A percentile compares a stretch with the other conserved stretches of the same genome.
These are phyloP conservation scores for Dioscorea cayenensis DNA, from an alignment of 116 monocot species.

Conservation along the genomic window DNA sequence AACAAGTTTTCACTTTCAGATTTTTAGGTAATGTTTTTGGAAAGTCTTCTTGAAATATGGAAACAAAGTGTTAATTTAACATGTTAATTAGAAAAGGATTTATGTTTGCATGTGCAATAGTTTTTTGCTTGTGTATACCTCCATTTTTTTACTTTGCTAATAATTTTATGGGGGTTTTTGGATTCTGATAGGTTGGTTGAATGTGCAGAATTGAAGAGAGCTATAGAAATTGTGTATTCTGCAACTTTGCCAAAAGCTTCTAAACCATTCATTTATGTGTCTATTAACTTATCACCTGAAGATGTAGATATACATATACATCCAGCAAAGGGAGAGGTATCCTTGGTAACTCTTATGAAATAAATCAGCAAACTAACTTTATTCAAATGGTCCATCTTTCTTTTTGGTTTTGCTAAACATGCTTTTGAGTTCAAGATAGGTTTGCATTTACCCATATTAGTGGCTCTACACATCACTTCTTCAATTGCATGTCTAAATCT, in stretches of 20 bases:
- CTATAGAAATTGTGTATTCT: constrained; percentile 86
- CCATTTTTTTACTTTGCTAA: not conserved
- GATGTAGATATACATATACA: too few species aligned
- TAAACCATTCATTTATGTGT: constrained; percentile 97
- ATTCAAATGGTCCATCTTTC: too few species aligned
- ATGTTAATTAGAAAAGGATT: not conserved
- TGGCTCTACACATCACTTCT: too few species aligned
- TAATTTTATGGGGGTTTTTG: not conserved
- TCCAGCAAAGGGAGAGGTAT: too few species aligned
- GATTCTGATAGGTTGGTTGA: constrained; percentile 85
- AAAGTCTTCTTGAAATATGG: not conserved
- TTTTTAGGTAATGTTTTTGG: not conserved
- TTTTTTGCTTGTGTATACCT: not conserved
- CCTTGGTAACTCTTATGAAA: too few species aligned
- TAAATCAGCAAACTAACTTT: too few species aligned
- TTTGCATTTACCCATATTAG: too few species aligned
- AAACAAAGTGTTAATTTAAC: not conserved
- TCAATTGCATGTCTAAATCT: too few species aligned
- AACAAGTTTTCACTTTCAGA: too few species aligned
- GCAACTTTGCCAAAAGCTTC: constrained; percentile 95
- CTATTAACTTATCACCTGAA: too few species aligned
- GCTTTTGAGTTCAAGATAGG: too few species aligned
- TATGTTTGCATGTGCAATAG: not conserved
- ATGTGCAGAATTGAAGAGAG: constrained; percentile 80
- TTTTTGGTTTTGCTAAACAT: too few species aligned